phyloP scores from a whole-genome alignment of 495 filamentous ascomycete genomes.

The Echria macrotheca region DNA sequence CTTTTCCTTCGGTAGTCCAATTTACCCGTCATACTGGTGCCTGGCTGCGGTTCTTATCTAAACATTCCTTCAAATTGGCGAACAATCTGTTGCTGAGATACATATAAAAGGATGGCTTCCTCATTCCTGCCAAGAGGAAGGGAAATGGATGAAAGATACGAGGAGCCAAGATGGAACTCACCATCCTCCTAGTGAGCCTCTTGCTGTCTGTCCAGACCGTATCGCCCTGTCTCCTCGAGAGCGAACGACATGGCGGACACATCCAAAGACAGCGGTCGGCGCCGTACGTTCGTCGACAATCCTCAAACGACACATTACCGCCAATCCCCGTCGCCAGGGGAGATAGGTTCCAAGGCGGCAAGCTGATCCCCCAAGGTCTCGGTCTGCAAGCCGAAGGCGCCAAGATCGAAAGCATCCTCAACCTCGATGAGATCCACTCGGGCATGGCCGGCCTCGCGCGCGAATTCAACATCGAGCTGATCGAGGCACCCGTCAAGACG shows the following conservation, averaged over 20 bases:
- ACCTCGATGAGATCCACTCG: conserved; percentile 11
- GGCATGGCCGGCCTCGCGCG: conserved; percentile 3
- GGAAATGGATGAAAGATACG: too few relatives aligned
- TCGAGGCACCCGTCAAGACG: conserved; percentile 12
- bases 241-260: background rate
- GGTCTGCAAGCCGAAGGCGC: conserved; percentile 8
- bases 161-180: too few relatives aligned
- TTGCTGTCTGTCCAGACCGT: too few relatives aligned
- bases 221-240: conserved; percentile 1
- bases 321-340: conserved; percentile 11
- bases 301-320: background rate
- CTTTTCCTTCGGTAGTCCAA: too few relatives aligned
- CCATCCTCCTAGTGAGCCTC: too few relatives aligned
- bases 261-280: background rate
- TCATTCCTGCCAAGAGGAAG: too few relatives aligned
- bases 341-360: conserved; percentile 14
- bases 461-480: conserved; percentile 7
- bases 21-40: too few relatives aligned
- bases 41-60: too few relatives aligned
- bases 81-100: too few relatives aligned
- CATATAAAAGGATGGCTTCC: too few relatives aligned
- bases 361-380: conserved; percentile 5
- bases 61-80: too few relatives aligned
- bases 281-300: conserved; percentile 1
- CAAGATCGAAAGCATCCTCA: conserved; percentile 6